Conservation (phyloP, 139 green algal species). For the Chlamydomonas sphaeroides region DNA sequence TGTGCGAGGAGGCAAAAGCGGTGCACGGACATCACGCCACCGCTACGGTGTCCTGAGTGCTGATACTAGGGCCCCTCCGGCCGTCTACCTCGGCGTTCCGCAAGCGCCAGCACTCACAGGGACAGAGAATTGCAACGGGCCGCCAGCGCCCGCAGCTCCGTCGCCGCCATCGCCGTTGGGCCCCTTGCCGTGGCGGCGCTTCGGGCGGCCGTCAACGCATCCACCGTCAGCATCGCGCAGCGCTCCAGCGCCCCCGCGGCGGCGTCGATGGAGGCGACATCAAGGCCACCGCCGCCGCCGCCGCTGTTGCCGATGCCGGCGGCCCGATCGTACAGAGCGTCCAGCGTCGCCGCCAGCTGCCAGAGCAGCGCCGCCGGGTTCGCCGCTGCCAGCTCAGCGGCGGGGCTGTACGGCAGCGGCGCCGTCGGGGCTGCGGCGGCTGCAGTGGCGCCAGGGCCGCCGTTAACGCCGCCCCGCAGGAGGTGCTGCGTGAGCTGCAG, state of each 20-base stretch:
- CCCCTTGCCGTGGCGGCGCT: background rate
- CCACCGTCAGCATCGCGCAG: background rate
- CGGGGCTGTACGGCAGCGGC: background rate
- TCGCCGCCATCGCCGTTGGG: no score
- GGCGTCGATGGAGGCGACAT: background rate
- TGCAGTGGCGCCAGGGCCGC: background rate
- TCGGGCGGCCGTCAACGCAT: no score
- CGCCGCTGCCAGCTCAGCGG: conserved; percentile 6
- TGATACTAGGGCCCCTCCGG: no score
- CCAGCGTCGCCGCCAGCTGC: background rate
- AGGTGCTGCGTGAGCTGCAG: background rate
- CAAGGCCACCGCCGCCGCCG: background rate
- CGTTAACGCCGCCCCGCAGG: background rate
- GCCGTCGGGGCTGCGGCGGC: background rate
- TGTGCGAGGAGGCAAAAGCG: no score
- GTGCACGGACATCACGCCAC: no score
- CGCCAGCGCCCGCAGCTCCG: background rate
- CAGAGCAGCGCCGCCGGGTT: conserved; percentile 11
- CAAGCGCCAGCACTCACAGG: background rate
- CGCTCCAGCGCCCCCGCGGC: background rate
- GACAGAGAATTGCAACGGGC: background rate
- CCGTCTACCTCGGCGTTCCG: no score
- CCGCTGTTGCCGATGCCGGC: no score
- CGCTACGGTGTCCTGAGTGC: no score
- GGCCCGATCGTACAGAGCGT: background rate